These are phyloP conservation scores for Musa troglodytarum DNA, from an alignment of 176 grass and related monocot species.

Conservation along the genomic window DNA sequence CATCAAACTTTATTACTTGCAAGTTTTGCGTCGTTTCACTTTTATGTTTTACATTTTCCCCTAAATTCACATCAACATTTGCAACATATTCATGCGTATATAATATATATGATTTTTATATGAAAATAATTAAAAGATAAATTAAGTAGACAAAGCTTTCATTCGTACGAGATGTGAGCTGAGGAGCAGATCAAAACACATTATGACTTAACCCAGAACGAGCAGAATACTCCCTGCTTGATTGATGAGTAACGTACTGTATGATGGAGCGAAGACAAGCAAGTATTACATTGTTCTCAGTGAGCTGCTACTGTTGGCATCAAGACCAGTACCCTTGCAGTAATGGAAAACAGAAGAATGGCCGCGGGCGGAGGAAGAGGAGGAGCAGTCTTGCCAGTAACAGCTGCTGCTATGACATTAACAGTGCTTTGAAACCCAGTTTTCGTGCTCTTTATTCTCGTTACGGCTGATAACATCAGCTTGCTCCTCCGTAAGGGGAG, in stretches of 20 bases:
- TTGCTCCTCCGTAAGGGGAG: slow-evolving; percentile 51
- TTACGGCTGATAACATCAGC: slow-evolving; percentile 71
- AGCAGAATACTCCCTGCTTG: slow-evolving; percentile 33
- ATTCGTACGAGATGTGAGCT: too few species aligned
- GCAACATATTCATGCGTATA: too few species aligned
- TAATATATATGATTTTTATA: too few species aligned
- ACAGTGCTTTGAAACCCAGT: slow-evolving; percentile 65
- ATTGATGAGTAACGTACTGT: slow-evolving; percentile 66
- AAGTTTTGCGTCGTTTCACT: too few species aligned
- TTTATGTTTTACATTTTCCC: too few species aligned
- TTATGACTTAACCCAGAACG: slow-evolving; percentile 19
- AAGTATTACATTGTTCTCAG: slow-evolving; percentile 47
- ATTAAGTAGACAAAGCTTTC: too few species aligned
- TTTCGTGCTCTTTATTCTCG: slow-evolving; percentile 75
- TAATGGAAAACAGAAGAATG: slow-evolving; percentile 76
- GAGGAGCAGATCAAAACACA: too few species aligned
- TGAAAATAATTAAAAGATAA: too few species aligned
- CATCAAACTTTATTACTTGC: too few species aligned
- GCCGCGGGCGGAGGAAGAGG: slow-evolving; percentile 41
- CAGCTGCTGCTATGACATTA: slow-evolving; percentile 57
- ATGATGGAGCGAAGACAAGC: slow-evolving; percentile 84
- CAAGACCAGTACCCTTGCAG: slow-evolving; percentile 29
- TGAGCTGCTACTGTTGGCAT: slow-evolving; percentile 25
- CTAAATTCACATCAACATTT: too few species aligned
- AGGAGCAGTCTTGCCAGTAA: slow-evolving; percentile 46